phyloP scores from a whole-genome alignment of 306 rosid genomes.

The Castanea sativa region DNA sequence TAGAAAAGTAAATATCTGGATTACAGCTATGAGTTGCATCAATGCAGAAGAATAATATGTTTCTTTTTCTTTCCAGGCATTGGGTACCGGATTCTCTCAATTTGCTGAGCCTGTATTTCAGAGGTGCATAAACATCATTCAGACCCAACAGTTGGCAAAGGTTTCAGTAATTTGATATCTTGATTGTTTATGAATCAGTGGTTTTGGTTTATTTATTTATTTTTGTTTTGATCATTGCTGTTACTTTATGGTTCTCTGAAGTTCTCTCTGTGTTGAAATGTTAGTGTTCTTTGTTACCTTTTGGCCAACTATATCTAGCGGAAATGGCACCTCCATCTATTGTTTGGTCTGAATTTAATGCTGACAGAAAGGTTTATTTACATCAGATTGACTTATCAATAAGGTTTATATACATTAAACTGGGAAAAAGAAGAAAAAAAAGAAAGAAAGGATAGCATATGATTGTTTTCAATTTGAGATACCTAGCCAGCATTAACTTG shows the following conservation, averaged over 20 bases:
- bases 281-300: neutral
- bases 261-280: neutral
- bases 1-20: neutral
- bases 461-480: neutral
- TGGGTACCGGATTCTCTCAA: constrained; percentile 89
- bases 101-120: constrained; percentile 93
- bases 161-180: constrained; percentile 38
- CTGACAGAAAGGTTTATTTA: neutral
- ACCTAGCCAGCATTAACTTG: neutral
- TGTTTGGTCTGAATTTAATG: neutral
- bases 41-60: neutral
- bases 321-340: too few relatives aligned
- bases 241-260: neutral
- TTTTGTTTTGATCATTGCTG: neutral
- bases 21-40: neutral
- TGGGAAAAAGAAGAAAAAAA: neutral
- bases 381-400: neutral
- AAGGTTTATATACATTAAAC: neutral
- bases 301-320: neutral
- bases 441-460: neutral
- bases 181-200: constrained; percentile 1
- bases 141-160: constrained; percentile 89
- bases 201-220: neutral
- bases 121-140: constrained; percentile 95
- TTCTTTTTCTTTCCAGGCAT: constrained; percentile 58